Percentiles rank a stretch among this genome's conserved stretches.
phyloP scores from a whole-genome alignment of 2,329 filamentous ascomycete species.

The Huntiella bhutanensis region DNA sequence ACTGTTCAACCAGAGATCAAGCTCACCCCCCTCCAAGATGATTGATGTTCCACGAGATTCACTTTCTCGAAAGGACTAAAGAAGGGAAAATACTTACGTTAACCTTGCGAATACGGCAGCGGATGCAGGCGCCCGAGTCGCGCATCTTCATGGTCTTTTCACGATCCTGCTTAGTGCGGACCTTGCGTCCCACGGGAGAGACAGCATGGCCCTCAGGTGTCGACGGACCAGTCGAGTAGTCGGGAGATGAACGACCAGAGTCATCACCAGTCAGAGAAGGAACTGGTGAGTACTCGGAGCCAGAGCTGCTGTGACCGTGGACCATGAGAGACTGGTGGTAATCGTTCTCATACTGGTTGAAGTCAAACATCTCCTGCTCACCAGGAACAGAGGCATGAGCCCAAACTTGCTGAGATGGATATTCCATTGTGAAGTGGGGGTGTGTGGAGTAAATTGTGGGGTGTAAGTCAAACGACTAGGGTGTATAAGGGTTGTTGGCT shows the following conservation, averaged over 20 bases:
- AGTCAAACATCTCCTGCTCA: neutral
- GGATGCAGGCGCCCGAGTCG: constrained; percentile 28
- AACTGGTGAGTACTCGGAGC: neutral
- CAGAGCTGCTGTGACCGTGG: neutral
- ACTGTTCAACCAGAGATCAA: no score
- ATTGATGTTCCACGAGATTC: no score
- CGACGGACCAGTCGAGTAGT: neutral
- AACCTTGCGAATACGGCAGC: constrained; percentile 29
- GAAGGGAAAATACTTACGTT: constrained; percentile 20
- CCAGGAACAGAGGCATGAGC: no score
- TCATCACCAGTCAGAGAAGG: neutral
- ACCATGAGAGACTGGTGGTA: no score
- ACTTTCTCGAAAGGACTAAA: neutral
- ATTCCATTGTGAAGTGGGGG: no score
- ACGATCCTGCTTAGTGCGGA: constrained; percentile 18
- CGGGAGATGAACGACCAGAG: constrained; percentile 4
- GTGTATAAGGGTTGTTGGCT: no score
- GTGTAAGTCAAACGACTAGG: no score
- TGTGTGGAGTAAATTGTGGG: no score
- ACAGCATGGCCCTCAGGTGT: neutral
- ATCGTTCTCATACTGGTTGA: neutral
- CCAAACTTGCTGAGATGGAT: no score
- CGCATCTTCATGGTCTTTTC: constrained; percentile 30
- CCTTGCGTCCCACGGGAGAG: neutral
- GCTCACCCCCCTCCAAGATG: no score